These are phyloP conservation scores for Colletotrichum limetticola DNA, from an alignment of 2,329 filamentous ascomycete species.

Conservation along the genomic window DNA sequence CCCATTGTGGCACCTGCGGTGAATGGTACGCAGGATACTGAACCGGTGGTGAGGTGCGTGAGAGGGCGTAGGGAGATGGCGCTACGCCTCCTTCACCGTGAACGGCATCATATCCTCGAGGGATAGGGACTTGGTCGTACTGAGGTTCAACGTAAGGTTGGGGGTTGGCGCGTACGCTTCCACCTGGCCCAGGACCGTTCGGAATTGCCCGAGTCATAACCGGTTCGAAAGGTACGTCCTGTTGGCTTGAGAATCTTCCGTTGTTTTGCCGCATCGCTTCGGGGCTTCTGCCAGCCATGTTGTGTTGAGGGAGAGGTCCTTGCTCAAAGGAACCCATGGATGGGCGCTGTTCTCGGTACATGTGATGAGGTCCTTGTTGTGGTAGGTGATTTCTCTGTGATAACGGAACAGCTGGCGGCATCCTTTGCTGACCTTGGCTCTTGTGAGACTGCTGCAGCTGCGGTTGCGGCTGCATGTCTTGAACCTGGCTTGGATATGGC, in stretches of 20 bases:
- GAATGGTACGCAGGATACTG: conserved; percentile 33
- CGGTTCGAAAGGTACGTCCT: conserved; percentile 1
- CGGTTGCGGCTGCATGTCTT: neutral
- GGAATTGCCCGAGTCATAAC: neutral
- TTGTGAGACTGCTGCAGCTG: conserved; percentile 1
- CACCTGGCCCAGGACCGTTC: neutral
- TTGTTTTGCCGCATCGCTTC: conserved; percentile 12
- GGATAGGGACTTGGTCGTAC: conserved; percentile 52
- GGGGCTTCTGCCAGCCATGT: neutral
- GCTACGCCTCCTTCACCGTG: conserved; percentile 48
- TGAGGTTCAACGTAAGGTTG: conserved; percentile 42
- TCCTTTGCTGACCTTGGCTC: conserved; percentile 15
- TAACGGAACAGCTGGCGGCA: conserved; percentile 11
- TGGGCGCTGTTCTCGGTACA: conserved; percentile 17
- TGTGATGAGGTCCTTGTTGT: conserved; percentile 4
- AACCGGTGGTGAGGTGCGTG: conserved; percentile 30
- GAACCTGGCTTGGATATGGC: neutral
- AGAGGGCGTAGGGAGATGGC: conserved; percentile 42
- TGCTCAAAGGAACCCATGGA: neutral
- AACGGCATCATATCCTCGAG: conserved; percentile 47
- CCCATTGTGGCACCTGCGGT: conserved; percentile 29
- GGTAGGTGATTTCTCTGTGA: neutral
- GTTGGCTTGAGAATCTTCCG: neutral
- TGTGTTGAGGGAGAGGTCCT: neutral
- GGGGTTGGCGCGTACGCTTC: neutral